Evolutionary conservation across 2,329 filamentous ascomycete species (phyloP), one percentile per base, ranked within the genome.

Genomic region (Sphaceloma murrayae): DNA sequence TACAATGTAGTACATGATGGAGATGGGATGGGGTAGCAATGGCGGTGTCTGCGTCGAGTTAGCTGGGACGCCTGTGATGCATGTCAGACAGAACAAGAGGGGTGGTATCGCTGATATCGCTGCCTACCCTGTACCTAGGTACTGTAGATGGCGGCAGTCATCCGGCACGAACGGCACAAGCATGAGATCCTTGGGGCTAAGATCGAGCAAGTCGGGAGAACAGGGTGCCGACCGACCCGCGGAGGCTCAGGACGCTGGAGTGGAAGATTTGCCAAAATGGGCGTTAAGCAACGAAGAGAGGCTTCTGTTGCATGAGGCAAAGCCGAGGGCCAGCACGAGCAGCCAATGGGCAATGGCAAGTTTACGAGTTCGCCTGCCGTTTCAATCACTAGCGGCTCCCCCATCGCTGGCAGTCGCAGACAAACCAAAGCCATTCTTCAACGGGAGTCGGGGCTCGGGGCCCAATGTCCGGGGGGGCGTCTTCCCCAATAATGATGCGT

Each of bases 331-430:
- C 16, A 38, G 17, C 17, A 38, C 6, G 17, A 19, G 16, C 16
- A 14, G 27, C 19, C 18, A 38, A 19, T 38, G 3, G 10, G 9
- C 18, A 14, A 16, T 21, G 34, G 27, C n/a, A 31, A 31, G 29
- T 13, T 31, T 31, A 11, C n/a, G n/a, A n/a, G n/a, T 31, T 31
- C 4, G 21, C 36, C 22, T 40, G 36, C 36, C 36, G 19, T 26
- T 40, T 40, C 24, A 27, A 40, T 30, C 24, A 29, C 24, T 40
- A 40, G 36, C 36, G 34, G 34, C 34, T 38, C 34, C n/a, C n/a
- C n/a, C n/a, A n/a, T 27, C 24, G 24, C 24, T 27, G 6, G 24
- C 24, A n/a, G n/a, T 27, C 11, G 11, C 24, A 11, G 24, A 11
- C 24, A 27, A 27, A 27, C 11, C 11, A 27, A 27, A 6, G 24